Evolutionary conservation across 352 stramenopile genomes (phyloP).

Genomic region (Stephanocyclus meneghinianus): DNA sequence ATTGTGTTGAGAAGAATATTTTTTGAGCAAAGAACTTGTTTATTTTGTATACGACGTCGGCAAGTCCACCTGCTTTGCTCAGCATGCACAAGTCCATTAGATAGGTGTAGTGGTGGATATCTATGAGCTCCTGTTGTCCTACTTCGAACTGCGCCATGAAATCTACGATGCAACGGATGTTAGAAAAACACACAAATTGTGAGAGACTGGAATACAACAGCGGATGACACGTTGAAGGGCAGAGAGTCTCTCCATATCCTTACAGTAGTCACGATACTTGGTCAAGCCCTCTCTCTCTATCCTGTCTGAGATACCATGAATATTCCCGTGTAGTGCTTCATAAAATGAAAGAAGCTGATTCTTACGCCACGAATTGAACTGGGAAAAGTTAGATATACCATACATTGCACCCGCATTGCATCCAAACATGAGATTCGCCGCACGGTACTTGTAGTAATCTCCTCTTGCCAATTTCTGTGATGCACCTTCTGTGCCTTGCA

Average conservation of each 20-base stretch:
- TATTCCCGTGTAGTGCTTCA: constrained; percentile 35
- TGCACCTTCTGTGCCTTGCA: constrained; percentile 48
- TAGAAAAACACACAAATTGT: neutral
- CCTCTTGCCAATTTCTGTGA: constrained; percentile 44
- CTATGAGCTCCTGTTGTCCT: constrained; percentile 62
- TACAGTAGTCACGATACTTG: constrained; percentile 71
- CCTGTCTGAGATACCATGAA: constrained; percentile 41
- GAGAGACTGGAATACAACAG: neutral
- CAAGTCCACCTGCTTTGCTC: constrained; percentile 41
- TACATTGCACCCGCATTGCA: constrained; percentile 59
- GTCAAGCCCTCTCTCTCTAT: constrained; percentile 30
- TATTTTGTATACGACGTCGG: constrained; percentile 50
- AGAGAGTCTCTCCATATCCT: constrained; percentile 8
- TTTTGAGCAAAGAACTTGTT: constrained; percentile 56
- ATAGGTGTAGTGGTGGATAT: constrained; percentile 67
- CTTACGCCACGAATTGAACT: constrained; percentile 69
- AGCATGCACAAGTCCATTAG: constrained; percentile 62
- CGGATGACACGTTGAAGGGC: neutral
- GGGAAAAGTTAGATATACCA: constrained; percentile 51
- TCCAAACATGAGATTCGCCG: constrained; percentile 65
- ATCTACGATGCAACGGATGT: constrained; percentile 25
- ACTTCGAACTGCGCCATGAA: constrained; percentile 72
- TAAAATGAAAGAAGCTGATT: constrained; percentile 64
- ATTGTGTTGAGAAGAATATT: constrained; percentile 64
- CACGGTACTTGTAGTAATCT: constrained; percentile 69